Base-by-base conservation (phyloP, 106 monocot species). In the Phalaenopsis equestris region DNA sequence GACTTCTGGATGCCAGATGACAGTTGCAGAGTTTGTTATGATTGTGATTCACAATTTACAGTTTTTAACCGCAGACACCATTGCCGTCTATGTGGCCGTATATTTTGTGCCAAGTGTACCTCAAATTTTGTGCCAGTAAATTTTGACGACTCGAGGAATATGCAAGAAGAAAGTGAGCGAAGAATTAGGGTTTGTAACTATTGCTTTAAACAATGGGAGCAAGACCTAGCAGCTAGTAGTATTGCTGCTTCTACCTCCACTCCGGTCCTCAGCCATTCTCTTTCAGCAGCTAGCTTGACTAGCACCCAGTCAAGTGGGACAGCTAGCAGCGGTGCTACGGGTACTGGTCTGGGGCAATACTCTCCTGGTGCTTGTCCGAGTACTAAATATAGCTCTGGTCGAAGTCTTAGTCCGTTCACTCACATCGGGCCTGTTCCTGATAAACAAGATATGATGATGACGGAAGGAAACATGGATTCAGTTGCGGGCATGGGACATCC, bases 1-100 rank as follows among this genome's bases (percentile, higher is more conserved):
- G 85, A 89, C 55, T 92, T 97, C 72, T 97, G 94, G 97, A 97
- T 94, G 94, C 97, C 94, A n/a, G 92, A 94, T 75, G 77, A 92
- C 56, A 94, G 89, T 67, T 97, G 97, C 19, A 88, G 90, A 75
- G 94, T 97, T n/a, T 97, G 97, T 61, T 97, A 97, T 65, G 94
- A 94, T 16, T 97, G 97, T 80, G 97, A 97, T 67, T 77, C 89
- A 11, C 92, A 90, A 58, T 97, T 97, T 82, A 94, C 88, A 8
- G 55, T 97, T 36, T 86, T 97, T 72, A 94, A 92, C 77, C 94
- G 94, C 17, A 83, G 90, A 19, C 97, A 97, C 83, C 97, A 97
- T 67, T 94, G 94, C 70, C 89, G 94, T 3, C 79, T 87, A 1
- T 97, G 97, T 75, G 97, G 97, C 0, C 90, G 97, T 56, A 89